Percentiles rank a stretch among this genome's conserved stretches.
These are phyloP conservation scores for Cytospora piceae DNA, from an alignment of 2,329 filamentous ascomycete species.

Conservation along the genomic window DNA sequence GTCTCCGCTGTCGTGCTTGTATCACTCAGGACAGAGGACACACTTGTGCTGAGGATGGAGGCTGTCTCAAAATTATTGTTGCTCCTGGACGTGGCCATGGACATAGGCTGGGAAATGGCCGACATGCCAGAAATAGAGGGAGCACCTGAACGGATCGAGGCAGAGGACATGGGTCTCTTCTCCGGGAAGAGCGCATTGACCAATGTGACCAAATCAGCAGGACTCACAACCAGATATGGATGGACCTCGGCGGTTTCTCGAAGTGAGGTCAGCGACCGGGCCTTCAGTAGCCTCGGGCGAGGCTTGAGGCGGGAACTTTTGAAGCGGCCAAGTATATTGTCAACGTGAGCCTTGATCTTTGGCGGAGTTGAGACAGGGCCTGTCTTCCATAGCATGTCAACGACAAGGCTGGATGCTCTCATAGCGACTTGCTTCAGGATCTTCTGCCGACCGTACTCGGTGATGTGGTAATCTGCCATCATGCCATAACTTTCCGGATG, in stretches of 20 bases:
- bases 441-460: conserved; percentile 84
- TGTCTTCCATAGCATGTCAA: conserved; percentile 74
- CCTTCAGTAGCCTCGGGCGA: conserved; percentile 66
- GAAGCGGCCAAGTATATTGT: conserved; percentile 71
- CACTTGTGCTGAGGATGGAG: conserved; percentile 73
- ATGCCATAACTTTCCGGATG: conserved; percentile 82
- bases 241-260: conserved; percentile 78
- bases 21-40: conserved; percentile 73
- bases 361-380: conserved; percentile 66
- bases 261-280: conserved; percentile 72
- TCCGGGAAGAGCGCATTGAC: conserved; percentile 85
- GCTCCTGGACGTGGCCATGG: conserved; percentile 59
- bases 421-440: conserved; percentile 79
- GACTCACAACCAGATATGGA: conserved; percentile 78
- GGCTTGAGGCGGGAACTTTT: conserved; percentile 53
- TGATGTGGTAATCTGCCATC: conserved; percentile 90
- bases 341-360: conserved; percentile 69
- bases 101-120: conserved; percentile 69
- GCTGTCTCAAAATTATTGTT: conserved; percentile 61
- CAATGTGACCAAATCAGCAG: conserved; percentile 77
- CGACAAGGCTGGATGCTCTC: conserved; percentile 77
- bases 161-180: conserved; percentile 66
- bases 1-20: conserved; percentile 68
- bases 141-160: conserved; percentile 66
- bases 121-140: conserved; percentile 71